phyloP scores from a whole-genome alignment of 352 stramenopile species.

The Globisporangium heterothallicum region DNA sequence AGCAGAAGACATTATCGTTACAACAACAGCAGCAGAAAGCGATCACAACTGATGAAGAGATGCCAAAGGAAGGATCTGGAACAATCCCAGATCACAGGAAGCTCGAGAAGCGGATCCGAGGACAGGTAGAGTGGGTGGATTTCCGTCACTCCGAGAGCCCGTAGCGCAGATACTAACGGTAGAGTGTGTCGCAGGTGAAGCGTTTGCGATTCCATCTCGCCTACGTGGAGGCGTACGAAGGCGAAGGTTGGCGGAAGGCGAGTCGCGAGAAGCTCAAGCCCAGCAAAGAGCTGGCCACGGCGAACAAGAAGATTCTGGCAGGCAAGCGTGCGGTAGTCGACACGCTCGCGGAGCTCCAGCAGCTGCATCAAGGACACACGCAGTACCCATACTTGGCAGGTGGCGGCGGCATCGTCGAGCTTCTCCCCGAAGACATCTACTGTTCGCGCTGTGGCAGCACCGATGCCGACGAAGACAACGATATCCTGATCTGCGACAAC shows the following conservation, averaged over 20 bases:
- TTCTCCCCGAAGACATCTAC: slow-evolving; percentile 48
- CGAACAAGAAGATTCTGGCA: slow-evolving; percentile 45
- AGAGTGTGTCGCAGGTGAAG: slow-evolving; percentile 35
- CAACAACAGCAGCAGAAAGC: not conserved
- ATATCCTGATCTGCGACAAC: slow-evolving; percentile 83
- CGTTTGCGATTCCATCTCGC: slow-evolving; percentile 54
- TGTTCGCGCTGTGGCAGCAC: slow-evolving; percentile 71
- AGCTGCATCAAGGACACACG: slow-evolving; percentile 33
- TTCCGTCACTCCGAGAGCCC: slow-evolving; percentile 1
- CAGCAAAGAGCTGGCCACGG: slow-evolving; percentile 53
- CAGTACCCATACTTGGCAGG: slow-evolving; percentile 41
- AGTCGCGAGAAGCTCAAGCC: slow-evolving; percentile 81
- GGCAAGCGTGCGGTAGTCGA: slow-evolving; percentile 50
- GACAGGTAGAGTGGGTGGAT: slow-evolving; percentile 7
- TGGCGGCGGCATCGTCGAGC: not conserved
- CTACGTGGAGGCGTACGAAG: slow-evolving; percentile 84
- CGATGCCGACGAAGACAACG: slow-evolving; percentile 61
- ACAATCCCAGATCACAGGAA: slow-evolving; percentile 12
- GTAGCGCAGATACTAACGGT: not conserved
- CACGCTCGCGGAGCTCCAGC: slow-evolving; percentile 37
- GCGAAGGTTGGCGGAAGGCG: slow-evolving; percentile 70
- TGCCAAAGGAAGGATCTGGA: not conserved
- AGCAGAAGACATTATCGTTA: not conserved
- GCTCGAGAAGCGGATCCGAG: slow-evolving; percentile 8
- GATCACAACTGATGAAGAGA: not conserved